phyloP scores from a whole-genome alignment of 1,284 basidiomycete genomes.

The Malassezia globosa region DNA sequence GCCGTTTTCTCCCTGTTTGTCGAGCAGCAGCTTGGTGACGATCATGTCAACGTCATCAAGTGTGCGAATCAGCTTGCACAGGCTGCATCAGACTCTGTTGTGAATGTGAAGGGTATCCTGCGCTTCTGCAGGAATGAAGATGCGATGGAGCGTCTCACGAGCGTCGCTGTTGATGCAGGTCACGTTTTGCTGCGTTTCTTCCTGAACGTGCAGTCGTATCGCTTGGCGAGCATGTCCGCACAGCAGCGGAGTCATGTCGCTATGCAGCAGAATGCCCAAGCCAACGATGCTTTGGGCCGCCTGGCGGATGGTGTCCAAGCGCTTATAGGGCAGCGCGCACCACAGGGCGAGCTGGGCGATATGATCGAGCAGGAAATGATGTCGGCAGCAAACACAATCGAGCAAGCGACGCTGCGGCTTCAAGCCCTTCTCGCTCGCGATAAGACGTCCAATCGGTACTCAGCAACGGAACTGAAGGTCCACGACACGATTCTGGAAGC shows the following conservation, averaged over 20 bases:
- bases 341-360: slow-evolving; percentile 81
- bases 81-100: slow-evolving; percentile 75
- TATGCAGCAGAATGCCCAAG: slow-evolving; percentile 77
- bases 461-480: slow-evolving; percentile 82
- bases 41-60: slow-evolving; percentile 97
- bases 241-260: slow-evolving; percentile 72
- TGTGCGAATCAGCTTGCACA: slow-evolving; percentile 92
- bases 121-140: slow-evolving; percentile 82
- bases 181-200: slow-evolving; percentile 83
- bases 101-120: slow-evolving; percentile 89
- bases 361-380: slow-evolving; percentile 95
- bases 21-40: slow-evolving; percentile 70
- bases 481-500: slow-evolving; percentile 94
- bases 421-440: slow-evolving; percentile 82
- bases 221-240: slow-evolving; percentile 54
- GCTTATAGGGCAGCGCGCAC: slow-evolving; percentile 73
- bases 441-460: slow-evolving; percentile 69
- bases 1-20: slow-evolving; percentile 86
- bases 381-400: slow-evolving; percentile 83
- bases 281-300: slow-evolving; percentile 65
- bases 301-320: slow-evolving; percentile 77
- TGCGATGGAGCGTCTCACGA: slow-evolving; percentile 75
- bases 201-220: slow-evolving; percentile 89
- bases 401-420: slow-evolving; percentile 75
- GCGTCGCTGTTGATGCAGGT: slow-evolving; percentile 72